A percentile compares a stretch with the other conserved stretches of the same genome.
Evolutionary conservation across 495 filamentous ascomycete genomes (phyloP).

Genomic region (Penicillium salamii): DNA sequence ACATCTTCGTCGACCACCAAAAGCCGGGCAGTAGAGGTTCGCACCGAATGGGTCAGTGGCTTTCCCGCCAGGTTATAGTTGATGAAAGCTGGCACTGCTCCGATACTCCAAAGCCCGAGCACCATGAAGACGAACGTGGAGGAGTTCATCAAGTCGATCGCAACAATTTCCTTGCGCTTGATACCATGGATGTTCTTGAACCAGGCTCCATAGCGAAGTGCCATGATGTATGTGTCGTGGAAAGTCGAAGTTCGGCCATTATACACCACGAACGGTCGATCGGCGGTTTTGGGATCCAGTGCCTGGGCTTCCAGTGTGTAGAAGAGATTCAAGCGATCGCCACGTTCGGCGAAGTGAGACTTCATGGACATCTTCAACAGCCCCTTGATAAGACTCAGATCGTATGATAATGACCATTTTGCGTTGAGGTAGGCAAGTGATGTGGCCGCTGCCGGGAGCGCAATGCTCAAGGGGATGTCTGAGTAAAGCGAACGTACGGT

Average conservation of each 20-base stretch:
- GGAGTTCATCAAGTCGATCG: slow-evolving; percentile 85
- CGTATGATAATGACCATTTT: slow-evolving; percentile 63
- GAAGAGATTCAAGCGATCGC: slow-evolving; percentile 70
- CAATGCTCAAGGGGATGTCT: slow-evolving; percentile 48
- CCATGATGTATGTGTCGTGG: slow-evolving; percentile 71
- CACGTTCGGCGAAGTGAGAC: slow-evolving; percentile 41
- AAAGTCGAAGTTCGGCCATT: slow-evolving; percentile 76
- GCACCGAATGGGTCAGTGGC: slow-evolving; percentile 76
- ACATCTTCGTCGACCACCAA: slow-evolving; percentile 75
- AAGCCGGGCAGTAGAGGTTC: slow-evolving; percentile 63
- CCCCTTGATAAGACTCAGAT: slow-evolving; percentile 53
- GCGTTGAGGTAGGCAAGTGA: slow-evolving; percentile 81
- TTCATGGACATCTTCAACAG: slow-evolving; percentile 42
- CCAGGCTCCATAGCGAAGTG: slow-evolving; percentile 79
- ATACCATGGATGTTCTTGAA: slow-evolving; percentile 68
- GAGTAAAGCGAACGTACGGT: not conserved
- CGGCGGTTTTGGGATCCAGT: slow-evolving; percentile 49
- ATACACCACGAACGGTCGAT: slow-evolving; percentile 67
- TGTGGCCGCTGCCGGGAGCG: slow-evolving; percentile 63
- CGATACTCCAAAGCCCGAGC: slow-evolving; percentile 84
- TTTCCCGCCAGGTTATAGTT: slow-evolving; percentile 86
- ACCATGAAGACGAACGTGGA: slow-evolving; percentile 79
- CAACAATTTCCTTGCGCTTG: slow-evolving; percentile 76
- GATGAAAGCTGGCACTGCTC: slow-evolving; percentile 86
- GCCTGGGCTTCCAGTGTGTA: slow-evolving; percentile 75